Evolutionary conservation across 495 filamentous ascomycete genomes (phyloP).

Genomic region (Tuber magnatum): DNA sequence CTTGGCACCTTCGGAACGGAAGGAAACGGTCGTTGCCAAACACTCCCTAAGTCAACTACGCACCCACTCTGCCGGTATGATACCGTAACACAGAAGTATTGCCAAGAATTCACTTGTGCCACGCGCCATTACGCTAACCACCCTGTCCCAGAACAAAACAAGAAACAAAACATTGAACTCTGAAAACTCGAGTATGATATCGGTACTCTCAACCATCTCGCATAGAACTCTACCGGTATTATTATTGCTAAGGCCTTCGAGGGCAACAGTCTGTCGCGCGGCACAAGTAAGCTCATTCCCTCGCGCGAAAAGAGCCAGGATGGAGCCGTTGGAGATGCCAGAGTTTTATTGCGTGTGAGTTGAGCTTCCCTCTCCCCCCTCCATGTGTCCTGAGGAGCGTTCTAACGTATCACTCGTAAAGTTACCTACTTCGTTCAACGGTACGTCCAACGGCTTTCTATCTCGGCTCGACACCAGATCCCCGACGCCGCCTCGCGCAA

Average conservation of each 20-base stretch:
- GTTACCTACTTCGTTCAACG: constrained; percentile 82
- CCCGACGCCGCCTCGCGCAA: constrained; percentile 69
- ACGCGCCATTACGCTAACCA: not conserved
- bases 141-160: not conserved
- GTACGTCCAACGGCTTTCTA: constrained; percentile 60
- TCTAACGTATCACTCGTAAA: constrained; percentile 2
- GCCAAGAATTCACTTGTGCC: not conserved
- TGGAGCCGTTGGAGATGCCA: constrained; percentile 53
- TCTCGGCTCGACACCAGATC: constrained; percentile 87
- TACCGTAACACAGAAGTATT: not conserved
- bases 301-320: constrained; percentile 6
- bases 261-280: not conserved
- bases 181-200: not conserved
- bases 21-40: too few species aligned
- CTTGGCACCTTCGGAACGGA: too few species aligned
- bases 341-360: constrained; percentile 57
- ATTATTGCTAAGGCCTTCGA: not conserved
- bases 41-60: not conserved
- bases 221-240: not conserved
- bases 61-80: not conserved
- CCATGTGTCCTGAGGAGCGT: not conserved
- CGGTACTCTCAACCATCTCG: not conserved
- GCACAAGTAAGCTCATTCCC: not conserved
- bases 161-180: not conserved
- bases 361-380: not conserved